Evolutionary conservation across 345 rosid species (phyloP).

Genomic region (Eucalyptus tenuipes): DNA sequence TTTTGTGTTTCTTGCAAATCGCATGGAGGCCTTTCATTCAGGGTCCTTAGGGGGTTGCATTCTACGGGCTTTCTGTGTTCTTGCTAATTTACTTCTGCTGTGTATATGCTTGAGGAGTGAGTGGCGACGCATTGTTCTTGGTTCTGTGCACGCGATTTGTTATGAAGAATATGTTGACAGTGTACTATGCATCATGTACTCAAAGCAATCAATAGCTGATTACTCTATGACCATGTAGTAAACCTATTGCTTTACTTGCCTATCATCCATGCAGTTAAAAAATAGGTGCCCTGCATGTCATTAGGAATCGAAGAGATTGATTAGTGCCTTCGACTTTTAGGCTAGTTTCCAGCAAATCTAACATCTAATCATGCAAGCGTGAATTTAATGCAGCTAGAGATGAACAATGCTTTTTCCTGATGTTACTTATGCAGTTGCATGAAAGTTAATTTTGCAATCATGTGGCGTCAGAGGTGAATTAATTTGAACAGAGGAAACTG

Average conservation of each 20-base stretch:
- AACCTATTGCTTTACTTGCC: not conserved
- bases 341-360: not conserved
- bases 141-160: too few species aligned
- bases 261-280: not conserved
- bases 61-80: too few species aligned
- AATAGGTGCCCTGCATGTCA: not conserved
- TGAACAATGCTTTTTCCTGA: not conserved
- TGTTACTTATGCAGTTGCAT: not conserved
- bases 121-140: too few species aligned
- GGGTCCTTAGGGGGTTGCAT: too few species aligned
- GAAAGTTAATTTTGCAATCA: not conserved
- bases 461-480: not conserved
- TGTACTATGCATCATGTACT: too few species aligned
- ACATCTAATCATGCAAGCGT: not conserved
- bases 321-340: not conserved
- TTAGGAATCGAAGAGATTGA: not conserved
- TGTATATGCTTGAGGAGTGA: too few species aligned
- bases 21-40: too few species aligned
- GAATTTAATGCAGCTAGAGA: not conserved
- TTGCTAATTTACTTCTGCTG: too few species aligned
- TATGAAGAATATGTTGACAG: too few species aligned
- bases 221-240: not conserved
- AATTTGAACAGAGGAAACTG: not conserved
- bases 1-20: too few species aligned
- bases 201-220: not conserved